Percentiles rank a stretch among this genome's conserved stretches.
Conservation (phyloP, 2,329 filamentous ascomycete species). For the Colletotrichum ledebouriae region DNA sequence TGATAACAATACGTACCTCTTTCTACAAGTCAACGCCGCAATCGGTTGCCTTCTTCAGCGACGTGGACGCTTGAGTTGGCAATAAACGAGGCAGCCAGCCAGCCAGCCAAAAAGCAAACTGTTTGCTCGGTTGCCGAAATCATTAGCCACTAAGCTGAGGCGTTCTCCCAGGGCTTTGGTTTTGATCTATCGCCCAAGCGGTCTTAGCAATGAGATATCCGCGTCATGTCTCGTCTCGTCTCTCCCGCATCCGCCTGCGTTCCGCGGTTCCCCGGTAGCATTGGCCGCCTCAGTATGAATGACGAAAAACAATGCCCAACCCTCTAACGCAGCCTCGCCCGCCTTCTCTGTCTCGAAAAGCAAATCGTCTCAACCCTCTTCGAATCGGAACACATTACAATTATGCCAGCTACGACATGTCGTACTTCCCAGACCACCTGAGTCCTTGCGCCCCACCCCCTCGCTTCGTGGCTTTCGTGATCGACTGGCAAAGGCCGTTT, state of each 20-base stretch:
- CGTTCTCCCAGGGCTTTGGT: conserved; percentile 17
- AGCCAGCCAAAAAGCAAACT: conserved; percentile 4
- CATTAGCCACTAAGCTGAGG: conserved; percentile 10
- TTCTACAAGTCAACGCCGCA: not conserved
- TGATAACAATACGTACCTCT: not conserved
- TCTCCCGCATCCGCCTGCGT: conserved; percentile 30
- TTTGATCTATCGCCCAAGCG: conserved; percentile 18
- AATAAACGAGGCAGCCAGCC: not conserved
- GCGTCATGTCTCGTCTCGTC: conserved; percentile 41
- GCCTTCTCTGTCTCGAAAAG: conserved; percentile 30
- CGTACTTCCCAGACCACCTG: conserved; percentile 26
- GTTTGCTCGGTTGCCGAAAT: conserved; percentile 10
- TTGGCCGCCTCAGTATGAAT: conserved; percentile 24
- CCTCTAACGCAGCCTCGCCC: conserved; percentile 37
- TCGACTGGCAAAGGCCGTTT: conserved; percentile 10
- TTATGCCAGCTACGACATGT: conserved; percentile 29
- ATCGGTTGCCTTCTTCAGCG: not conserved
- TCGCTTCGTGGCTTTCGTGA: conserved; percentile 30
- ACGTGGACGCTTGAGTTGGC: not conserved
- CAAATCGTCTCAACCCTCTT: conserved; percentile 38
- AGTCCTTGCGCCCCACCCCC: conserved; percentile 14
- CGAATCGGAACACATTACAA: conserved; percentile 39
- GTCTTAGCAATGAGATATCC: conserved; percentile 24
- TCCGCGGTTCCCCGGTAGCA: conserved; percentile 38
- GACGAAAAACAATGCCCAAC: conserved; percentile 28